Base-by-base conservation (phyloP, 495 filamentous ascomycete genomes). In the Talaromyces borbonicus region DNA sequence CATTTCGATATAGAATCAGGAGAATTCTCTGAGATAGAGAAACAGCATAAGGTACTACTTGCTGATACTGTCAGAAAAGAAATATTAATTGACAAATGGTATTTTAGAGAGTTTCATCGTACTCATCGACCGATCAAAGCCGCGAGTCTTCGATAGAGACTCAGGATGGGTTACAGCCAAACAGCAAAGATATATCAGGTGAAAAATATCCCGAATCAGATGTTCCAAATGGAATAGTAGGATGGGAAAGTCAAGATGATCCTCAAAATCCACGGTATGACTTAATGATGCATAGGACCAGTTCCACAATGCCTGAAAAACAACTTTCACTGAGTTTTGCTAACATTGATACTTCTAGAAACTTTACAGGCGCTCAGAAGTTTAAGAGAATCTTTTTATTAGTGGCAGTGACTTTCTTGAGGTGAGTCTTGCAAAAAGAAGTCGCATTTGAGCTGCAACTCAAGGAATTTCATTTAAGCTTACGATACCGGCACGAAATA, bases 211-310 rank as follows among this genome's bases (percentile, higher is more conserved):
- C 32, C 15, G 32, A 36, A n/a, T 36, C 32, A 9, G 32, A 36
- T 36, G 19, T 36, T 14, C 14, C 15, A 18, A 36, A 36, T 16
- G 32, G 32, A 5, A 1, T 36, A 14, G 32, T 36, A 14, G 42
- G 42, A 12, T 45, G 42, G 42, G 42, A 45, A 6, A 29, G 42
- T n/a, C 42, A 24, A 25, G 44, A 36, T 36, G 44, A 47, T 15
- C 44, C 16, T 15, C n/a, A 15, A 14, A 47, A 47, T 14, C 44
- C 44, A 23, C 37, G 44, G 44, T 47, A 19, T 8, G 18, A 8
- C 19, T 24, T n/a, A n/a, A n/a, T n/a, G n/a, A n/a, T n/a, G n/a
- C n/a, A n/a, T n/a, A n/a, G n/a, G n/a, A n/a, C n/a, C n/a, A n/a
- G n/a, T n/a, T n/a, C n/a, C n/a, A n/a, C n/a, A n/a, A n/a, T n/a